Evolutionary conservation across 73 alveolate genomes (phyloP).

Genomic region (Uronychia setigera): DNA sequence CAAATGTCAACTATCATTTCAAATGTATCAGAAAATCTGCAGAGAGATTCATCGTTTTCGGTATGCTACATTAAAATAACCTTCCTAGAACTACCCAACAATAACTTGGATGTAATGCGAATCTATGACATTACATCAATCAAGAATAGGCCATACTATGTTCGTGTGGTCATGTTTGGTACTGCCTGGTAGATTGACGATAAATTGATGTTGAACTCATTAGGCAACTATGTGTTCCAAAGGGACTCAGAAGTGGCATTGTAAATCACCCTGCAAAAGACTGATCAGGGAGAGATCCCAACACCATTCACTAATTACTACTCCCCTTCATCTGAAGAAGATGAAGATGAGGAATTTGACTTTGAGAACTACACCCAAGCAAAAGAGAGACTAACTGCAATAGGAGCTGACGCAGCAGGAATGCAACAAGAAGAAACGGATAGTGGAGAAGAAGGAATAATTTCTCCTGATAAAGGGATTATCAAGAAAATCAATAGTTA

Average conservation of each 20-base stretch:
- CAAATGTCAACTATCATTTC: not conserved
- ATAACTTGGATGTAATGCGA: not conserved
- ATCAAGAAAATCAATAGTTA: no score
- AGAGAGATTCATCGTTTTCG: not conserved
- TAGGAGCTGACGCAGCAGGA: no score
- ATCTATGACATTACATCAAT: not conserved
- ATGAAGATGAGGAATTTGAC: conserved; percentile 53
- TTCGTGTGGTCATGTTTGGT: not conserved
- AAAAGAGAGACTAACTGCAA: no score
- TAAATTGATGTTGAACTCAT: not conserved
- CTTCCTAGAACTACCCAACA: not conserved
- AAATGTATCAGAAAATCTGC: not conserved
- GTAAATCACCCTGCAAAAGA: not conserved
- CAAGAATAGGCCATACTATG: not conserved
- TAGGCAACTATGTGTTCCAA: not conserved
- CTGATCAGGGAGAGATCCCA: not conserved
- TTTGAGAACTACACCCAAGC: no score
- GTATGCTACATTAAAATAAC: not conserved
- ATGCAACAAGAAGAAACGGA: no score
- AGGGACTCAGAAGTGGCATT: not conserved
- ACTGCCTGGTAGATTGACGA: not conserved
- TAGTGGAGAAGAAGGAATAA: no score
- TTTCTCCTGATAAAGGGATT: no score
- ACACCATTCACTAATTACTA: not conserved
- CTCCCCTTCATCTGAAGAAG: conserved; percentile 30